phyloP scores from a whole-genome alignment of 176 grass and related monocot species.

The Carex myosuroides region DNA sequence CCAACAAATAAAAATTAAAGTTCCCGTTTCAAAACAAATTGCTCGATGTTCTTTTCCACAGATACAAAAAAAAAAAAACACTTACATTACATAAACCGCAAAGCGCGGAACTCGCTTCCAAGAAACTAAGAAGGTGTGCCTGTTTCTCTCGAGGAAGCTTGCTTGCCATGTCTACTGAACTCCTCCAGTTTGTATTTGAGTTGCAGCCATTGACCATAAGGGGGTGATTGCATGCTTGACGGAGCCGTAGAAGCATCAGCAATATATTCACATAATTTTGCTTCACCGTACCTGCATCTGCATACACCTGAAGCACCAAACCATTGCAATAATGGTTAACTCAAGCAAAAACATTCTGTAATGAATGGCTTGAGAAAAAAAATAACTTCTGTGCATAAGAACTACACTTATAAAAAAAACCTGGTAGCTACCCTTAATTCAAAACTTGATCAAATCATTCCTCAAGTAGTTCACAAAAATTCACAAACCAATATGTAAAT shows the following conservation, averaged over 20 bases:
- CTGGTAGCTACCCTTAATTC: neutral
- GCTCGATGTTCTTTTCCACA: neutral
- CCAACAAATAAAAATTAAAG: neutral
- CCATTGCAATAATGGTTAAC: neutral
- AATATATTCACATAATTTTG: slow-evolving; percentile 99
- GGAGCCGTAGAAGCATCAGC: slow-evolving; percentile 93
- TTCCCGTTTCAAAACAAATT: neutral
- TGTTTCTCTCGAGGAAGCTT: slow-evolving; percentile 69
- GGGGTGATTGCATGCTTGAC: slow-evolving; percentile 92
- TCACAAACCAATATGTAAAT: slow-evolving; percentile 4
- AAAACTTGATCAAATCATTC: slow-evolving; percentile 7
- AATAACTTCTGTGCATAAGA: neutral
- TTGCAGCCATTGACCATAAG: slow-evolving; percentile 73
- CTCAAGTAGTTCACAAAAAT: neutral
- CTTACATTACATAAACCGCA: slow-evolving; percentile 92
- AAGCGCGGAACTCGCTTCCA: slow-evolving; percentile 75
- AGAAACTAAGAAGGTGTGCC: slow-evolving; percentile 59
- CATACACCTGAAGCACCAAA: slow-evolving; percentile 60
- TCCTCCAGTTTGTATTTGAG: slow-evolving; percentile 52
- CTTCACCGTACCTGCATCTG: slow-evolving; percentile 91
- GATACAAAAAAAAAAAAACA: neutral
- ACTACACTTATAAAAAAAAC: neutral
- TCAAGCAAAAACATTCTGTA: neutral
- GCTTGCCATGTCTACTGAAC: slow-evolving; percentile 60
- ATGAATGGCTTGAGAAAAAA: neutral